Percentiles rank a stretch among this genome's conserved stretches.
These are phyloP conservation scores for Fusarium sp. DNA, from an alignment of 2,329 filamentous ascomycete species.

Conservation along the genomic window DNA sequence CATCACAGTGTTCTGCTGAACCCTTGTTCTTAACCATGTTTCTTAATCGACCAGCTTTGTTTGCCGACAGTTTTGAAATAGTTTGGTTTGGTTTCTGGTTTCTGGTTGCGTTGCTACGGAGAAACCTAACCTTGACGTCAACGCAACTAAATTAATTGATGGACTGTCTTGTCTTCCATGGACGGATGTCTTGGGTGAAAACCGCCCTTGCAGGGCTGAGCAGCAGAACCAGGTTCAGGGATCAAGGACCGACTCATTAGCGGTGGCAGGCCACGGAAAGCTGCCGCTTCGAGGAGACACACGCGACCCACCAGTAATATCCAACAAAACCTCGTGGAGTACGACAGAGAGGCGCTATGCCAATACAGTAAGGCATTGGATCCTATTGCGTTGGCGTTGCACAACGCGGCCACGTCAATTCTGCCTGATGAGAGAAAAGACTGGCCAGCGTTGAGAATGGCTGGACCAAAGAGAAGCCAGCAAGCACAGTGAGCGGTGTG, in stretches of 20 bases:
- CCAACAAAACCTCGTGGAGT: conserved; percentile 15
- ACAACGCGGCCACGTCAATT: conserved; percentile 37
- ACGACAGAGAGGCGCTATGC: conserved; percentile 11
- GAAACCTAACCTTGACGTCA: conserved; percentile 28
- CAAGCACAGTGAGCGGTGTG: conserved; percentile 26
- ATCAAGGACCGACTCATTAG: conserved; percentile 1
- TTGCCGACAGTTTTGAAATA: conserved; percentile 4
- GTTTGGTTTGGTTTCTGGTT: not conserved
- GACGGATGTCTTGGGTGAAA: not conserved
- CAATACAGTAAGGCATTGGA: conserved; percentile 22
- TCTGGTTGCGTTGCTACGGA: conserved; percentile 36
- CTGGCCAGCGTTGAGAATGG: not conserved
- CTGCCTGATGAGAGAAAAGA: not conserved
- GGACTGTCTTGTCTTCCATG: not conserved
- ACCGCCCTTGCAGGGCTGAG: conserved; percentile 33
- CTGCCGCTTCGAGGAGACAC: conserved; percentile 23
- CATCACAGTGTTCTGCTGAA: not conserved
- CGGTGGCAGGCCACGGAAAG: conserved; percentile 25
- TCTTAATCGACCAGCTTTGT: conserved; percentile 1
- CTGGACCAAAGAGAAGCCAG: conserved; percentile 3
- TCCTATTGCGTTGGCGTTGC: conserved; percentile 21
- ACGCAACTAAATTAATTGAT: not conserved
- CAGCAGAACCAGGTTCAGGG: conserved; percentile 9
- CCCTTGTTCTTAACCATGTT: not conserved
- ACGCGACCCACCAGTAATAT: conserved; percentile 17